Evolutionary conservation across 257 asterid species (phyloP).

Genomic region (Solanum dulcamara): DNA sequence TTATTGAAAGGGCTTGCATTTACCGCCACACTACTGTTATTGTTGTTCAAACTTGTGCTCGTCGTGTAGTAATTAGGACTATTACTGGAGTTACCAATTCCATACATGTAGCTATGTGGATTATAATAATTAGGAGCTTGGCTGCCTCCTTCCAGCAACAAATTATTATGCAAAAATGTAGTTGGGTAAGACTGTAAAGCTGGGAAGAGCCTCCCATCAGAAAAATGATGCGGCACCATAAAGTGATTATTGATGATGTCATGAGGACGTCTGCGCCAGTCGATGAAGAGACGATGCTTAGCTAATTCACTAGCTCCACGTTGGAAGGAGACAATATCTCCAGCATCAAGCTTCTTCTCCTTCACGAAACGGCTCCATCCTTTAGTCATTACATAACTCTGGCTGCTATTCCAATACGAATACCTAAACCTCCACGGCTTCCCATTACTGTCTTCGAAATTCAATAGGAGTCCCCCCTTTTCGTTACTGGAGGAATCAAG

Average conservation of each 20-base stretch:
- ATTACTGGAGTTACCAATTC: not conserved
- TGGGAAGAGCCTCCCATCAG: not conserved
- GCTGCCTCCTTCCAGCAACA: conserved; percentile 28
- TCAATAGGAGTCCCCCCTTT: conserved; percentile 54
- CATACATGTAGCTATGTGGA: not conserved
- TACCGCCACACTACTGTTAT: not conserved
- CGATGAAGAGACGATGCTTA: conserved; percentile 61
- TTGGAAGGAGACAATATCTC: conserved; percentile 73
- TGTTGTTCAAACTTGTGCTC: not conserved
- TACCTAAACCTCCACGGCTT: conserved; percentile 88
- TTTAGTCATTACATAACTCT: conserved; percentile 93
- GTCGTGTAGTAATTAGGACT: not conserved
- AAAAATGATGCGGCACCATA: not conserved
- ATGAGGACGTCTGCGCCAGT: conserved; percentile 86
- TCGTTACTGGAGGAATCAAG: conserved; percentile 66
- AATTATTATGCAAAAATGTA: conserved; percentile 10
- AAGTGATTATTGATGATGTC: not conserved
- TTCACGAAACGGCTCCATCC: conserved; percentile 91
- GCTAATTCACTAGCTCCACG: conserved; percentile 49
- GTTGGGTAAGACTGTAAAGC: not conserved
- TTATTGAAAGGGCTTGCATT: conserved; percentile 39
- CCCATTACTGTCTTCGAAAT: conserved; percentile 81
- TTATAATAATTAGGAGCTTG: not conserved
- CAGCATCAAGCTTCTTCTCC: conserved; percentile 85
- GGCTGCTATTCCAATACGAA: conserved; percentile 97